Evolutionary conservation across 164 flowering plant species (phyloP).

Genomic region (grape (Vitis vinifera)): ASM3070453v1 NC_081814.1:17162501-17163000

Average conservation of each 20-base stretch:
- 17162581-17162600: conserved; percentile 32
- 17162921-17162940: too few relatives aligned
- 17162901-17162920: too few relatives aligned
- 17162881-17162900: too few relatives aligned
- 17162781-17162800: conserved; percentile 14
- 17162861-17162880: too few relatives aligned
- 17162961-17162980: too few relatives aligned
- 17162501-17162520: not conserved
- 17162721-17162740: conserved; percentile 33
- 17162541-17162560: not conserved
- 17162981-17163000: too few relatives aligned
- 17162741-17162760: conserved; percentile 23
- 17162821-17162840: too few relatives aligned
- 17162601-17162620: conserved; percentile 34
- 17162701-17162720: conserved; percentile 31
- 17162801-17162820: not conserved
- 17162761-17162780: conserved; percentile 21
- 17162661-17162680: conserved; percentile 31
- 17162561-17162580: conserved; percentile 36
- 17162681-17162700: conserved; percentile 33
- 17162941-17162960: too few relatives aligned
- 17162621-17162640: conserved; percentile 33
- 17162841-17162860: too few relatives aligned
- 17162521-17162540: not conserved
- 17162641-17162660: conserved; percentile 24